Base-by-base conservation (phyloP, 805 yeast genomes). In the Ogataea nakhonphanomensis region DNA sequence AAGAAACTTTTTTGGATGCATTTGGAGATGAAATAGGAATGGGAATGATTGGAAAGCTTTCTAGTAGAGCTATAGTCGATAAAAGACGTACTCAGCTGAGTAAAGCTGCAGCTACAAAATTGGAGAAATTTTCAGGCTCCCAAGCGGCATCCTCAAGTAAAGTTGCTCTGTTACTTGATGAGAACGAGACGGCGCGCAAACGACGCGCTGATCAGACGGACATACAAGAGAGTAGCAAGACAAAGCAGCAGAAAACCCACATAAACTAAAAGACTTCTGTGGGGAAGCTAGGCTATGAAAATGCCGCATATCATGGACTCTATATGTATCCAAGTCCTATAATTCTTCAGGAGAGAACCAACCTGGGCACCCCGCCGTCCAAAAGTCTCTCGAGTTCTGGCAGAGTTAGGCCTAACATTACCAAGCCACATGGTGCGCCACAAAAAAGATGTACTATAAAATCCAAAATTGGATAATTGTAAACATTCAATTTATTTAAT, bases 11-110 rank as follows among this genome's bases (percentile, higher is more conserved):
- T 3, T 65, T 67, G 45, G 89, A 84, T 46, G 69, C 78, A 0
- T 82, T 68, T 56, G 95, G 95, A 8, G 89, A 86, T 38, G 95
- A 87, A 53, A 67, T 84, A 24, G 96, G 96, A 0, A 54, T 88
- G 35, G 95, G 96, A 3, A 78, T 86, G 87, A 70, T 79, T 29
- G 65, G 70, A 8, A 60, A 58, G 25, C 49, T 44, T 29, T 53
- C 52, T 7, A 25, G 53, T 1, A 44, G 59, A n/a, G 43, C 44
- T 10, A 41, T 54, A 9, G 49, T 50, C 12, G 48, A 20, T 15
- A 38, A 24, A 14, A 33, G 36, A 5, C 45, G 37, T 29, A 26
- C 41, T 0, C 50, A 48, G 21, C 43, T 48, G 4, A 25, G 52
- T 2, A 54, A 49, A 20, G 25, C 48, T 6, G 33, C 50, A 5